Base-by-base conservation (phyloP, 768 basidiomycete genomes). In the Nevesoporus exiguus region DNA sequence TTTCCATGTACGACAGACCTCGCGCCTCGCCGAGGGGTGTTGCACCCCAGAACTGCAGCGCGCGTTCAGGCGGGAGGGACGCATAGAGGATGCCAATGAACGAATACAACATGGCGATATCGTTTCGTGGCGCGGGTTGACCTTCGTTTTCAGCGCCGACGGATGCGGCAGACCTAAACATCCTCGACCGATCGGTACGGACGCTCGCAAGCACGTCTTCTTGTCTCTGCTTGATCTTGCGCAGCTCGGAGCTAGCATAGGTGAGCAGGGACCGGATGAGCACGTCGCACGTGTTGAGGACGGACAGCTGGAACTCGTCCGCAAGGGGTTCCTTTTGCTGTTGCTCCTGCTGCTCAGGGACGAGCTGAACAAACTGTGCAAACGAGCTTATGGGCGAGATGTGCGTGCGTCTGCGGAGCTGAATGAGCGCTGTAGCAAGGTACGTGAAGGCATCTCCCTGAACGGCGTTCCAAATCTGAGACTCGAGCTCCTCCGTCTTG, bases 171-270 rank as follows among this genome's bases (percentile, higher is more conserved):
- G 76, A 77, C 34, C 81, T 72, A 46, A 77, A 74, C 57, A 69
- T 72, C 47, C 85, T 76, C 15, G 81, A 76, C 25, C 88, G 78
- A 65, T 86, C 85, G 4, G 81, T 78, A 11, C 88, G 79, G 22
- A 81, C 80, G 57, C 76, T 84, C 1, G 87, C 85, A 41, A 91
- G 76, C 4, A 86, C 77, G 65, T 97, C 93, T 68, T 96, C 93
- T 66, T 97, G 94, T 29, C 87, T 75, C 58, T 93, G 90, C 64
- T 93, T 91, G 67, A 97, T 88, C 68, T 90, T 90, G 33, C 88
- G 81, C 33, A 90, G 76, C 67, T 90, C 88, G 0, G 89, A 89
- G 7, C 87, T 88, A 3, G 89, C 88, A 55, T 88, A 85, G 0
- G 80, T 84, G 65, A 91, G 83, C 27, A 89, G 70, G 7, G 84